Evolutionary conservation across 371 early-diverging fungal species (phyloP).

Genomic region (Lichtheimia ramosa): DNA sequence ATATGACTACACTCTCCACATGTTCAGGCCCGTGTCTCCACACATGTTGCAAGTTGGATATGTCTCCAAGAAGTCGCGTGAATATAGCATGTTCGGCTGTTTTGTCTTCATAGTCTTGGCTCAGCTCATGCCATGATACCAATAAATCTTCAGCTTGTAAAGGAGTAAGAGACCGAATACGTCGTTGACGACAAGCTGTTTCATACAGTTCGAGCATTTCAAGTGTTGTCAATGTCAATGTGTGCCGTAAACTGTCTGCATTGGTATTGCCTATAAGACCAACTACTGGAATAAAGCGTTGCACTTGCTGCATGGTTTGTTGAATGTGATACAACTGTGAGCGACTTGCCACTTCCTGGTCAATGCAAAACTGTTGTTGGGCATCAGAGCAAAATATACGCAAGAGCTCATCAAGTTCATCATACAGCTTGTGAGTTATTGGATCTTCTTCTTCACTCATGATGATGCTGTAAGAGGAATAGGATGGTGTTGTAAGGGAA

Average conservation of each 20-base stretch:
- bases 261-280: conserved; percentile 11
- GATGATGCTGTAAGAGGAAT: no score
- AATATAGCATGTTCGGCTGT: conserved; percentile 21
- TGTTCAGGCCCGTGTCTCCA: conserved; percentile 19
- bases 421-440: conserved; percentile 5
- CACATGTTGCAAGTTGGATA: conserved; percentile 9
- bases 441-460: no score
- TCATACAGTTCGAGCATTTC: conserved; percentile 20
- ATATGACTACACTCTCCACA: conserved; percentile 21
- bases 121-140: conserved; percentile 26
- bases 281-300: conserved; percentile 10
- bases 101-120: conserved; percentile 27
- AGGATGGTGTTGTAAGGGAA: not conserved
- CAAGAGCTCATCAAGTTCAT: conserved; percentile 19
- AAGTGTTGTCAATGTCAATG: conserved; percentile 6
- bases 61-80: conserved; percentile 12
- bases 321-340: conserved; percentile 21
- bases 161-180: conserved; percentile 8
- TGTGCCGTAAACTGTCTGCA: conserved; percentile 14
- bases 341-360: conserved; percentile 17
- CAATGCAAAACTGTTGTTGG: conserved; percentile 21
- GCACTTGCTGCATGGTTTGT: conserved; percentile 22
- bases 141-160: conserved; percentile 12
- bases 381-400: conserved; percentile 15
- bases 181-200: conserved; percentile 18